Percentiles rank a stretch among this genome's conserved stretches.
Conservation (phyloP, 345 rosid genomes). For the Eucalyptus marginata region DNA sequence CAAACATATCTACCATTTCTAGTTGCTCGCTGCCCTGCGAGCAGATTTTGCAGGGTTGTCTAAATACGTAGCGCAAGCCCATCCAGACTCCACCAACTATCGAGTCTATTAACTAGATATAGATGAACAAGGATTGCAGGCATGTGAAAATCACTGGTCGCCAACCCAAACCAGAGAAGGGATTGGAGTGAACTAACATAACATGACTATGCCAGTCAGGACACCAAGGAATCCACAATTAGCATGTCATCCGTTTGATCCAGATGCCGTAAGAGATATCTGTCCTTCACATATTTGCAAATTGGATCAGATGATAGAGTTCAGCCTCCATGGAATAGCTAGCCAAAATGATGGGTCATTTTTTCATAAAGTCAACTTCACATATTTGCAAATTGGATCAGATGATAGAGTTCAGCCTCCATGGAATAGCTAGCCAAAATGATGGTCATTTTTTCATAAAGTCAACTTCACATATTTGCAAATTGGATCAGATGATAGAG, state of each 20-base stretch:
- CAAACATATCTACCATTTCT: not conserved
- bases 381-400: not conserved
- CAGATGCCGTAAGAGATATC: not conserved
- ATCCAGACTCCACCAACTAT: not conserved
- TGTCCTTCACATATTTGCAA: not conserved
- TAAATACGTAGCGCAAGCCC: not conserved
- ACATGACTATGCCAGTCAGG: not conserved
- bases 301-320: not conserved
- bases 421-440: not conserved
- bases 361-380: not conserved
- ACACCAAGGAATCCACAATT: not conserved
- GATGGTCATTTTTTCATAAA: not conserved
- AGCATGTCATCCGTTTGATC: not conserved
- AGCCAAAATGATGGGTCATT: not conserved
- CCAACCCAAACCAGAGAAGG: not conserved
- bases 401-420: not conserved
- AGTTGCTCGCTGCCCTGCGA: not conserved
- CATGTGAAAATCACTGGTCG: not conserved
- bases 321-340: not conserved
- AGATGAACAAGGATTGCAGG: not conserved
- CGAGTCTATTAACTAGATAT: not conserved
- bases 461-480: not conserved
- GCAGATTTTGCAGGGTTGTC: not conserved
- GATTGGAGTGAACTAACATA: not conserved
- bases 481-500: not conserved